Evolutionary conservation across 2,329 filamentous ascomycete genomes (phyloP).

Genomic region (Fusarium guadeloupense): DNA sequence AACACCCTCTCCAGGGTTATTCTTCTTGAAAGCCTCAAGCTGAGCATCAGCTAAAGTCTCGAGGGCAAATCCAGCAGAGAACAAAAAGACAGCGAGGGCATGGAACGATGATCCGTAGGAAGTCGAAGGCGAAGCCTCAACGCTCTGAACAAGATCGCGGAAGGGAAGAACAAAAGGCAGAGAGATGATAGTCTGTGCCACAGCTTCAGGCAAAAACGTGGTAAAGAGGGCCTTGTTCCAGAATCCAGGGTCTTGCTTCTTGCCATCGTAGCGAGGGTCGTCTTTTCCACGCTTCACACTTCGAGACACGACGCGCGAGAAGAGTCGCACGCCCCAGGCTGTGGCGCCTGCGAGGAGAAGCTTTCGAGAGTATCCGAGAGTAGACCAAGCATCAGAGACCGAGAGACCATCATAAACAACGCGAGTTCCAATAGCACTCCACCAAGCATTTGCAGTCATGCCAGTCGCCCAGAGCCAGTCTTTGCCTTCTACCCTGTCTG

Average conservation of each 20-base stretch:
- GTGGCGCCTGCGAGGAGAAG: slow-evolving; percentile 6
- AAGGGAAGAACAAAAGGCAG: slow-evolving; percentile 18
- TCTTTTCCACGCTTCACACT: slow-evolving; percentile 9
- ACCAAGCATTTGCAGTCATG: slow-evolving; percentile 22
- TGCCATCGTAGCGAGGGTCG: slow-evolving; percentile 3
- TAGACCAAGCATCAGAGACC: slow-evolving; percentile 1
- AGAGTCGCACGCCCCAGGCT: slow-evolving; percentile 10
- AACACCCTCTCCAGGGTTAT: background rate
- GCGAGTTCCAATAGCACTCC: slow-evolving; percentile 15
- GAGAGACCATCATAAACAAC: background rate
- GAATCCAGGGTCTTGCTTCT: slow-evolving; percentile 2
- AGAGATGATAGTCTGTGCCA: slow-evolving; percentile 13
- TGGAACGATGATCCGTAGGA: background rate
- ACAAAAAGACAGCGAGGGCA: slow-evolving; percentile 1
- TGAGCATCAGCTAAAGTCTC: slow-evolving; percentile 8
- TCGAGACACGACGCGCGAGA: background rate
- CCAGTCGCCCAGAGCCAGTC: slow-evolving; percentile 17
- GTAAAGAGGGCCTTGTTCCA: slow-evolving; percentile 11
- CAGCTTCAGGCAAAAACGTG: slow-evolving; percentile 8
- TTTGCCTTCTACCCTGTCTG: slow-evolving; percentile 8
- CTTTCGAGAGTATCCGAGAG: slow-evolving; percentile 1
- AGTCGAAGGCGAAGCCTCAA: slow-evolving; percentile 4
- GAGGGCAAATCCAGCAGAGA: slow-evolving; percentile 1
- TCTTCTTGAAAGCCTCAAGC: slow-evolving; percentile 16
- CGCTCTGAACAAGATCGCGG: background rate